These are phyloP conservation scores for Pezicula radicicola DNA, from an alignment of 2,329 filamentous ascomycete species.

Conservation along the genomic window DNA sequence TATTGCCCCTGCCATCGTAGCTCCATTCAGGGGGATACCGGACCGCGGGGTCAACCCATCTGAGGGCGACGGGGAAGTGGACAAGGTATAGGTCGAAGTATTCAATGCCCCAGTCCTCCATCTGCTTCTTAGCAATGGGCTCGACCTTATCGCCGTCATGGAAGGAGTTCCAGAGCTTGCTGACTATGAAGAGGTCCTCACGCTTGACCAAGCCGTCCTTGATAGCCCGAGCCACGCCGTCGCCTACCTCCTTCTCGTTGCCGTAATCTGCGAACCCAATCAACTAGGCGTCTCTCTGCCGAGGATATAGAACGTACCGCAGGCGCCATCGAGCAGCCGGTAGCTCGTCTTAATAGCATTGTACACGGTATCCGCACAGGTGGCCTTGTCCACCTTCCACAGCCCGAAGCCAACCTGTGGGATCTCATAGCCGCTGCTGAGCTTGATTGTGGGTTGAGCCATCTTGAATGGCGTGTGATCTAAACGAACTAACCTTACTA, in stretches of 20 bases:
- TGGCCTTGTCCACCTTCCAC: conserved; percentile 67
- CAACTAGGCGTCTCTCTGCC: no score
- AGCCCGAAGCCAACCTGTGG: conserved; percentile 62
- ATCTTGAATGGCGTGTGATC: conserved; percentile 17
- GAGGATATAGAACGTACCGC: no score
- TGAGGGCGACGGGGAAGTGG: conserved; percentile 84
- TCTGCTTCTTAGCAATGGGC: conserved; percentile 72
- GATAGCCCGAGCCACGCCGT: conserved; percentile 77
- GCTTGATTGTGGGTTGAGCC: conserved; percentile 36
- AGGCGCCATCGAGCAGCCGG: conserved; percentile 58
- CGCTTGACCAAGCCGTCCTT: conserved; percentile 78
- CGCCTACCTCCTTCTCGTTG: conserved; percentile 75
- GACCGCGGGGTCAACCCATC: conserved; percentile 77
- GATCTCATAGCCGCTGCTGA: conserved; percentile 49
- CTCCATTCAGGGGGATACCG: conserved; percentile 80
- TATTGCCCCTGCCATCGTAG: conserved; percentile 58
- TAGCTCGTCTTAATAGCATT: conserved; percentile 60
- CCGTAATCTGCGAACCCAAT: no score
- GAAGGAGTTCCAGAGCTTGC: conserved; percentile 92
- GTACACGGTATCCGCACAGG: conserved; percentile 65
- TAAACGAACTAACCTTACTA: no score
- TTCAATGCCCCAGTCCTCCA: conserved; percentile 78
- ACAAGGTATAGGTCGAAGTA: conserved; percentile 90
- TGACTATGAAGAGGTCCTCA: conserved; percentile 86
- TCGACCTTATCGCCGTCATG: conserved; percentile 77